Conservation (phyloP, 2,329 filamentous ascomycete genomes). For the Colletotrichum lini region DNA sequence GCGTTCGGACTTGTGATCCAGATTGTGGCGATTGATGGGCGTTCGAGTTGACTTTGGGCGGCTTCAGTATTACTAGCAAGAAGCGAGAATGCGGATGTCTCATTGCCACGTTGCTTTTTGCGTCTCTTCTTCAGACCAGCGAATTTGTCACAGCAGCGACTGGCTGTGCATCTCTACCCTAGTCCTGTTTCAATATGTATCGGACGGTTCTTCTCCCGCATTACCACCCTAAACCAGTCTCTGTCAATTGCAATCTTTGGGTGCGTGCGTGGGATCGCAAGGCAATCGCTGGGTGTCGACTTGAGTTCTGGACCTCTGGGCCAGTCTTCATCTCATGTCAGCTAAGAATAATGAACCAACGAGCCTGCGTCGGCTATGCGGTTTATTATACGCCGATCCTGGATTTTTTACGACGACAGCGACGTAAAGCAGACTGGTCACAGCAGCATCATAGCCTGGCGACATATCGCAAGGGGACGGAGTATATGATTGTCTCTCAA, state of each 20-base stretch:
- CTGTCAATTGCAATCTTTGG: constrained; percentile 4
- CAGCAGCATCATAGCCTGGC: neutral
- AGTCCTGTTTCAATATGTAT: neutral
- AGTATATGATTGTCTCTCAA: neutral
- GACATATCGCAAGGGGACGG: neutral
- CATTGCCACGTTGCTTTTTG: constrained; percentile 23
- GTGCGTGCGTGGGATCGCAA: constrained; percentile 18
- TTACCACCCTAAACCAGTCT: neutral
- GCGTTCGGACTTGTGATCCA: constrained; percentile 21
- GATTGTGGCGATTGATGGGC: constrained; percentile 14
- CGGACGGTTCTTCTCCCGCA: constrained; percentile 2
- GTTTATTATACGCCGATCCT: neutral
- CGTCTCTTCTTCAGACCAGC: constrained; percentile 4
- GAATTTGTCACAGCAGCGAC: constrained; percentile 7
- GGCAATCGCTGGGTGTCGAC: neutral
- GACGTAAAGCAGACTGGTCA: too few relatives aligned
- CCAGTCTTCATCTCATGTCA: constrained; percentile 8
- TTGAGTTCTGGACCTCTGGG: neutral
- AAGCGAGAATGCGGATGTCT: neutral
- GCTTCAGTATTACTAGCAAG: constrained; percentile 7
- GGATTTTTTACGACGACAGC: neutral
- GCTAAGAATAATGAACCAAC: too few relatives aligned
- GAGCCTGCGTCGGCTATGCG: too few relatives aligned
- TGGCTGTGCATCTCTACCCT: neutral
- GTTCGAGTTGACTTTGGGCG: constrained; percentile 11